Base-by-base conservation (phyloP, 208 protist genomes). In the Trypanosoma caninum region DNA sequence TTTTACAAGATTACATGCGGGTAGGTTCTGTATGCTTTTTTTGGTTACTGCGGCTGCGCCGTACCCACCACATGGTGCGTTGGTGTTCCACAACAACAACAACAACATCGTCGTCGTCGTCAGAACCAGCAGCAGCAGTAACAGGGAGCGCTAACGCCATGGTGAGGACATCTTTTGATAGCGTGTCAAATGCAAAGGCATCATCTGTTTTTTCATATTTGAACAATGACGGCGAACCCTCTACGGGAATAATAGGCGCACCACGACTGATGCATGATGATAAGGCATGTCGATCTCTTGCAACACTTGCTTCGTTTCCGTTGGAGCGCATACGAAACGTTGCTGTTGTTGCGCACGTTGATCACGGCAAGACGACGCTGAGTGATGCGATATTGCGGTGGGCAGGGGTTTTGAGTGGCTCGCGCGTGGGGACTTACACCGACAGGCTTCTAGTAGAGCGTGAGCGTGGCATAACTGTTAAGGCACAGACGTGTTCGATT, bases 381-480 rank as follows among this genome's bases (percentile, higher is more conserved):
- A 89, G 87, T 2, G 92, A 97, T 63, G 82, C 82, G 31, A 70
- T 98, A 38, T 73, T 98, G 16, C 75, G 91, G 25, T 74, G 78
- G 18, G 85, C 91, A 0, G 85, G 83, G 18, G 74, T 95, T 40
- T 68, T 98, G n/a, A 33, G 51, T 37, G 68, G 71, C 0, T 63
- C 76, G 13, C 80, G 66, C 25, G 79, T 82, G 3, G 81, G 84
- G 7, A 86, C 89, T 38, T 97, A 93, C 64, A 84, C 95, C 0
- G 97, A 98, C 67, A 90, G 93, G 18, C 73, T 98, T n/a, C 59
- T 92, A 23, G 97, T 98, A 1, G 97, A 99, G 65, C 79, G 87
- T 61, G 89, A 98, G 47, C 82, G 97, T 34, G 97, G 93, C 25
- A 99, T 99, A 51, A 99, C 97, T 0, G 90, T 99, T 16, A 98